Evolutionary conservation across 2,329 filamentous ascomycete genomes (phyloP), one percentile per base, ranked within the genome.

Genomic region (Penicillium sp.): DNA sequence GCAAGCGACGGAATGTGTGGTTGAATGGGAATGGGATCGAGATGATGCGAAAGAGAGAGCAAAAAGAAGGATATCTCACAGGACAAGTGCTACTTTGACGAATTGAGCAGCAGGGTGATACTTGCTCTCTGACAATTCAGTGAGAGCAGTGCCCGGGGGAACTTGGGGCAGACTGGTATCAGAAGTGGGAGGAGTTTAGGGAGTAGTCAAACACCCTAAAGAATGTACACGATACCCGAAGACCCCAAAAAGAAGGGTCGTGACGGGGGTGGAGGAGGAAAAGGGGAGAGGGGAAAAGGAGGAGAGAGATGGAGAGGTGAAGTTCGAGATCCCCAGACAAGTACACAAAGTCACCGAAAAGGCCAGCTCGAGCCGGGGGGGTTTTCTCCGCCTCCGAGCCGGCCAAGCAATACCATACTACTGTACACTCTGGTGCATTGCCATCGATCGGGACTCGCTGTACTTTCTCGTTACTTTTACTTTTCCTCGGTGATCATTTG

Each of bases 331-430:
- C 61, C 61, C 60, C 64, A 54, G 58, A 61, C 23, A 23, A 58
- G 61, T 63, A 60, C 61, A 64, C 61, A 64, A 64, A 56, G 56
- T 59, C 48, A 55, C 54, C 43, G 60, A 62, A 62, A 62, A 65
- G 62, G 62, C 61, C 62, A 65, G 57, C 54, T 64, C 59, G 62
- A 65, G 54, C 61, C 61, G 61, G 62, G 62, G 61, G 48, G 46
- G 58, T 62, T 65, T 65, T 65, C 59, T 64, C 62, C 62, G 61
- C 55, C 51, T 34, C 62, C 62, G 59, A 56, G 36, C 18, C 11
- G 28, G 42, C 21, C 29, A 26, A 19, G 14, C 19, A 11, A 47
- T 39, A 11, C 37, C 11, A 2, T 13, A 36, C 18, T 29, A 24
- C 23, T 24, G 40, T 13, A 21, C 16, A 13, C 9, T 4, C 24